Evolutionary conservation across 2,329 filamentous ascomycete genomes (phyloP).

Genomic region (Colletotrichum sp.): DNA sequence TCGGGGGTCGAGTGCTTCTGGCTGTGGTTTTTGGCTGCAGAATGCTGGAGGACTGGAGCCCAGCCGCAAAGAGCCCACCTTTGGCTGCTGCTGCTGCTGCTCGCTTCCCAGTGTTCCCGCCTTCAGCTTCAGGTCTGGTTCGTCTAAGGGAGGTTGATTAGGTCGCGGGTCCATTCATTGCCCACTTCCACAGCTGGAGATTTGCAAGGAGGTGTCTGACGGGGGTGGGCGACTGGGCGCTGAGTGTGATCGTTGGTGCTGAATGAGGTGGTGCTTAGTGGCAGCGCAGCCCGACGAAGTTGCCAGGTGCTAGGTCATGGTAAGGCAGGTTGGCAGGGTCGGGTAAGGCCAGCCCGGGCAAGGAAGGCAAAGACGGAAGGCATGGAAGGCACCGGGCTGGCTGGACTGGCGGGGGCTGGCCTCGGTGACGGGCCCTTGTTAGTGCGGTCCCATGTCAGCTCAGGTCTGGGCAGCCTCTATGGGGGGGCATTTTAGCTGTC

Average conservation of each 20-base stretch:
- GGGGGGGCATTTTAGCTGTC: background rate
- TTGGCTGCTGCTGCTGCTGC: background rate
- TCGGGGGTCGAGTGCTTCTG: background rate
- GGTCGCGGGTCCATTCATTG: background rate
- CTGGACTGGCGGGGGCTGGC: background rate
- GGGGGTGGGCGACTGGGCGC: background rate
- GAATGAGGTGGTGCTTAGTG: background rate
- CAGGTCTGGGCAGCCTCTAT: background rate
- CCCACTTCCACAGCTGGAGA: background rate
- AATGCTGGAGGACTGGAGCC: conserved; percentile 7
- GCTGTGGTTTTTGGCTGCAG: conserved; percentile 8
- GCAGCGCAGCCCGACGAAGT: background rate
- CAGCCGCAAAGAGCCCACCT: conserved; percentile 5
- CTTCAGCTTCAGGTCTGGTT: background rate
- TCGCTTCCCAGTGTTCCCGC: background rate
- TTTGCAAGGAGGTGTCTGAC: background rate
- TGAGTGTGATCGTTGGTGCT: background rate
- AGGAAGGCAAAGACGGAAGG: background rate
- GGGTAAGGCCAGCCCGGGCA: background rate
- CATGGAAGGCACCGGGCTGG: background rate
- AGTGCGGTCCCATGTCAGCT: background rate
- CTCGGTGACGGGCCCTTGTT: conserved; percentile 14
- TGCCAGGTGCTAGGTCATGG: background rate
- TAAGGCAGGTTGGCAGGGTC: background rate
- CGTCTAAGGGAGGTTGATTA: background rate